Percentiles rank a stretch among this genome's conserved stretches.
Conservation (phyloP, 2,329 filamentous ascomycete species). For the Hypoxylon sp. region DNA sequence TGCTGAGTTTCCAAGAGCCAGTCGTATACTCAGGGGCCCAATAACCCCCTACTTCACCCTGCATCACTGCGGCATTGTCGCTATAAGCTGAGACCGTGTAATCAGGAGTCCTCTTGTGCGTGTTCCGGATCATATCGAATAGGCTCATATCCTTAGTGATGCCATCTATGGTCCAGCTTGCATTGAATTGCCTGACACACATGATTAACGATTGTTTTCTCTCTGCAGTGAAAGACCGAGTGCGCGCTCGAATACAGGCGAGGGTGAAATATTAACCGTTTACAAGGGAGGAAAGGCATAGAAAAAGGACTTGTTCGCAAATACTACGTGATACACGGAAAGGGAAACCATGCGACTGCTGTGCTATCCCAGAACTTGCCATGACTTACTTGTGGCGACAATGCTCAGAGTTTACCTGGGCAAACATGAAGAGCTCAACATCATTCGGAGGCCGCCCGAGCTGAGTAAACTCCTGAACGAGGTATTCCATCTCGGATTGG, state of each 20-base stretch:
- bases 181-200: slow-evolving; percentile 73
- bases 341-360: background rate
- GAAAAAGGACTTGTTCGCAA: background rate
- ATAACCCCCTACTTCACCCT: slow-evolving; percentile 74
- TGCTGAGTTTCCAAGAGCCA: slow-evolving; percentile 85
- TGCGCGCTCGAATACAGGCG: background rate
- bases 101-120: slow-evolving; percentile 81
- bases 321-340: background rate
- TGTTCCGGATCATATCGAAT: slow-evolving; percentile 97
- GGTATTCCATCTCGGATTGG: slow-evolving; percentile 87
- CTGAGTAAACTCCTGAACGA: slow-evolving; percentile 82
- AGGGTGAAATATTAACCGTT: background rate
- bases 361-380: background rate
- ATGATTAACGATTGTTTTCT: slow-evolving; percentile 62
- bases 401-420: slow-evolving; percentile 98
- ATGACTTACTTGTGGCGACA: slow-evolving; percentile 41
- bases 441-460: slow-evolving; percentile 73
- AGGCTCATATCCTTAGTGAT: slow-evolving; percentile 79
- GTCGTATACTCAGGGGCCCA: slow-evolving; percentile 91
- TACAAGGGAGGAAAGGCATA: background rate
- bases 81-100: slow-evolving; percentile 96
- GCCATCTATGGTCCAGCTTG: slow-evolving; percentile 93
- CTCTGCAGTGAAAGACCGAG: slow-evolving; percentile 71
- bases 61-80: slow-evolving; percentile 94
- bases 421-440: slow-evolving; percentile 99